Evolutionary conservation across 108 stramenopile species (phyloP).

Genomic region (Pseudonitzschia multiseries): DNA sequence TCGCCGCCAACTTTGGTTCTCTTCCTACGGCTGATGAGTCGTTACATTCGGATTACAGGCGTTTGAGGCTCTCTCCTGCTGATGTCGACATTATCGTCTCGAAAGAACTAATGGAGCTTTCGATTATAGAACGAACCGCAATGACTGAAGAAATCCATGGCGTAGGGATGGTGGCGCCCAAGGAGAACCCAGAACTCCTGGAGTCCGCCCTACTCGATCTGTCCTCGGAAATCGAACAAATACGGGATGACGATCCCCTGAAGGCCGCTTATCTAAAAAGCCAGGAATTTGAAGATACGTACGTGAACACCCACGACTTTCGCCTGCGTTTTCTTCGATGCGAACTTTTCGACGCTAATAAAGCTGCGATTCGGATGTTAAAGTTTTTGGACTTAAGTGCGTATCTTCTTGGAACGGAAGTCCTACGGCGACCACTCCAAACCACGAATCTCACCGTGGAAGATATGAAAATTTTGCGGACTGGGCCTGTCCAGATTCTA

Average conservation of each 20-base stretch:
- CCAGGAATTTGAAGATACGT: conserved; percentile 13
- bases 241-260: neutral
- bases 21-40: too few relatives aligned
- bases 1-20: too few relatives aligned
- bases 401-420: conserved; percentile 20
- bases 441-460: neutral
- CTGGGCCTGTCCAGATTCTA: neutral
- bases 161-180: neutral
- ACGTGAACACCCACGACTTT: conserved; percentile 21
- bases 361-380: conserved; percentile 24
- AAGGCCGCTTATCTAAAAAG: conserved; percentile 18
- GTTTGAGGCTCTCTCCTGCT: neutral
- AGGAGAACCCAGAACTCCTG: conserved; percentile 17
- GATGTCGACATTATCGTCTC: conserved; percentile 1
- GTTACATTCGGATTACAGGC: neutral
- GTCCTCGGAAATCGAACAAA: neutral
- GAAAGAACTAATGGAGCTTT: neutral
- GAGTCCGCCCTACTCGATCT: neutral
- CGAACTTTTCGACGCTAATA: conserved; percentile 20
- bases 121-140: neutral
- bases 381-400: conserved; percentile 22
- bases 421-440: neutral
- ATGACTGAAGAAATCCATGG: conserved; percentile 4
- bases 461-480: conserved; percentile 1
- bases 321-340: conserved; percentile 36